Conservation (phyloP, 2,329 filamentous ascomycete genomes). For the Madurella fahalii region DNA sequence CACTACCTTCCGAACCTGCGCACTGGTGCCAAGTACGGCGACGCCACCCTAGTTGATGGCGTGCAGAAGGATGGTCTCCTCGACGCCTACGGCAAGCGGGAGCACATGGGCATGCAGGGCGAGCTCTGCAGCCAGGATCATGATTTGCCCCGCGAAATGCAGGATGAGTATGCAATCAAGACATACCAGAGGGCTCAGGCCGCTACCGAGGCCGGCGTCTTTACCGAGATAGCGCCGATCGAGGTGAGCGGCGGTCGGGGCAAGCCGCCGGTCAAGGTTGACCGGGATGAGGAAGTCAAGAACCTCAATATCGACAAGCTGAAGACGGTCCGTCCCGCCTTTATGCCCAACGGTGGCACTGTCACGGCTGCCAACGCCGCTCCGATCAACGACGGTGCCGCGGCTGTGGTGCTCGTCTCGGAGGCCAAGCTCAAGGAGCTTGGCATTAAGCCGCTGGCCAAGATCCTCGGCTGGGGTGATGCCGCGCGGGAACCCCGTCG, state of each 20-base stretch:
- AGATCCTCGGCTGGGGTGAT: conserved; percentile 96
- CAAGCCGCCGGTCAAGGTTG: conserved; percentile 77
- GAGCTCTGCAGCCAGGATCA: conserved; percentile 91
- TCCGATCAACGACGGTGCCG: conserved; percentile 90
- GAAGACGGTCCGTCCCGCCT: conserved; percentile 77
- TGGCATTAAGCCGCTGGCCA: conserved; percentile 84
- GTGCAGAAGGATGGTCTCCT: conserved; percentile 92
- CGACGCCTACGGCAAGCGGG: conserved; percentile 85
- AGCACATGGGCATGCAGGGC: conserved; percentile 91
- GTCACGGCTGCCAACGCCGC: conserved; percentile 96
- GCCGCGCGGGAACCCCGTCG: conserved; percentile 87
- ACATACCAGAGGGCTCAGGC: conserved; percentile 91
- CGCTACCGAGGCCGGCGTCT: conserved; percentile 75
- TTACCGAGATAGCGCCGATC: conserved; percentile 86
- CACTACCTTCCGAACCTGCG: conserved; percentile 91
- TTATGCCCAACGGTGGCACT: conserved; percentile 75
- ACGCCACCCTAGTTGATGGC: conserved; percentile 84
- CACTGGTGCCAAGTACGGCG: conserved; percentile 87
- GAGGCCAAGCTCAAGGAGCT: conserved; percentile 93
- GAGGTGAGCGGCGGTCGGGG: conserved; percentile 84
- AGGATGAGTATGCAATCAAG: conserved; percentile 94
- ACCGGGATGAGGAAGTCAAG: conserved; percentile 92
- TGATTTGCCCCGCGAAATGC: conserved; percentile 73
- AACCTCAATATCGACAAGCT: conserved; percentile 86
- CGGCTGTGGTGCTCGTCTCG: conserved; percentile 87